Evolutionary conservation across 495 filamentous ascomycete species (phyloP).

Genomic region (Massariosphaeria phaeospora): DNA sequence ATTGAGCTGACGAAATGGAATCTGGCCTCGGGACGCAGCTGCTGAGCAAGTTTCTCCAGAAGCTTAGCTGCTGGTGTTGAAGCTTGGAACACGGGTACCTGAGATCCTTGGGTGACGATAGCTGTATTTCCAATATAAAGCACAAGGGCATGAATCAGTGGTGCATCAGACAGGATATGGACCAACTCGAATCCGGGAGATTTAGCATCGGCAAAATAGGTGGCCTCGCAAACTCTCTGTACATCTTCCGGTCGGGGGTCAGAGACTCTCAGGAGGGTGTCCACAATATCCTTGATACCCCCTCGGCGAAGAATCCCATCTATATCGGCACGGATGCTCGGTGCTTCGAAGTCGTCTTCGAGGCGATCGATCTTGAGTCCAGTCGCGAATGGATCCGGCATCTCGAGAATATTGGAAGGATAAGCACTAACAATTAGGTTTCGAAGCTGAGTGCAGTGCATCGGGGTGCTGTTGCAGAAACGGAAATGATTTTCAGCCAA

Average conservation of each 20-base stretch:
- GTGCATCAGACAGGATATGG: conserved; percentile 61
- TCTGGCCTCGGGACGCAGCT: conserved; percentile 68
- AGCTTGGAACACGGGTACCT: conserved; percentile 61
- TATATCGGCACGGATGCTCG: conserved; percentile 59
- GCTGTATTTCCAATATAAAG: conserved; percentile 74
- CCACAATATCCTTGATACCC: conserved; percentile 63
- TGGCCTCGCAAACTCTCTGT: conserved; percentile 63
- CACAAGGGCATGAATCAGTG: conserved; percentile 74
- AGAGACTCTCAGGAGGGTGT: conserved; percentile 54
- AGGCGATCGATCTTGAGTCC: conserved; percentile 77
- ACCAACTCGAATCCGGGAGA: conserved; percentile 56
- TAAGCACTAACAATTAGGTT: conserved; percentile 84
- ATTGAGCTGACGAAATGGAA: conserved; percentile 83
- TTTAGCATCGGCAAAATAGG: conserved; percentile 51
- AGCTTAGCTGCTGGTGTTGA: conserved; percentile 69
- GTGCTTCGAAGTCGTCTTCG: conserved; percentile 66
- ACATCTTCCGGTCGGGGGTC: conserved; percentile 61
- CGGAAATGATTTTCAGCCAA: conserved; percentile 79
- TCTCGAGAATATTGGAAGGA: conserved; percentile 67
- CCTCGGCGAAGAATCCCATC: conserved; percentile 53
- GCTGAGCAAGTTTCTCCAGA: conserved; percentile 67
- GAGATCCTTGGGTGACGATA: conserved; percentile 52
- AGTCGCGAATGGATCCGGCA: conserved; percentile 73
- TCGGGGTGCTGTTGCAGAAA: conserved; percentile 79
- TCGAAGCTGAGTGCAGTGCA: conserved; percentile 79